Evolutionary conservation across 805 yeast genomes (phyloP).

Genomic region (Peterozyma xylosa): DNA sequence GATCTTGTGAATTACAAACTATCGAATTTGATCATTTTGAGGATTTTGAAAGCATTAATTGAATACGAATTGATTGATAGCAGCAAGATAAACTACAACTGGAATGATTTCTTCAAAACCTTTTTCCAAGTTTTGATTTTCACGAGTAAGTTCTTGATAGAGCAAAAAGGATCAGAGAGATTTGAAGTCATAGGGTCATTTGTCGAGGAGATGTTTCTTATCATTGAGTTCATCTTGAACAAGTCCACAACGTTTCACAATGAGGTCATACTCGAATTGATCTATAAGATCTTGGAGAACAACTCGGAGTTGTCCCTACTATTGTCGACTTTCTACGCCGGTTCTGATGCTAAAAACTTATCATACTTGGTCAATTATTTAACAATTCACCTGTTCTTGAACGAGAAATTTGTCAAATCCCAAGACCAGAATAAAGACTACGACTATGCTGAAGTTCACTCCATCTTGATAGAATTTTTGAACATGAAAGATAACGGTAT

Average conservation of each 20-base stretch:
- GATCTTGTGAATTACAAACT: slow-evolving; percentile 23
- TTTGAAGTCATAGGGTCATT: slow-evolving; percentile 11
- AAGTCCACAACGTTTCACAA: slow-evolving; percentile 7
- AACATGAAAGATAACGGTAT: too few species aligned
- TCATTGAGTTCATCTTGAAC: slow-evolving; percentile 14
- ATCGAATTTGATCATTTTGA: slow-evolving; percentile 20
- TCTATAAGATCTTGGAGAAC: slow-evolving; percentile 6
- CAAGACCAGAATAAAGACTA: too few species aligned
- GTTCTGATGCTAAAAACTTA: too few species aligned
- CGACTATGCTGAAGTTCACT: too few species aligned
- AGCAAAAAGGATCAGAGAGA: slow-evolving; percentile 7
- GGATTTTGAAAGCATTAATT: slow-evolving; percentile 12
- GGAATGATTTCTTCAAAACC: slow-evolving; percentile 27
- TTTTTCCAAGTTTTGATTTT: slow-evolving; percentile 23
- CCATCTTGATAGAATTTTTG: too few species aligned
- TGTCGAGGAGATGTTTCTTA: slow-evolving; percentile 19
- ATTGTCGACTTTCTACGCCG: too few species aligned
- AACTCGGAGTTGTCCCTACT: neutral
- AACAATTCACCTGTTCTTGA: too few species aligned
- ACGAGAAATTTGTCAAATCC: too few species aligned
- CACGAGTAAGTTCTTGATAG: slow-evolving; percentile 12
- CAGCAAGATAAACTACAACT: slow-evolving; percentile 16
- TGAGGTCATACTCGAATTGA: slow-evolving; percentile 1
- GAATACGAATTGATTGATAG: slow-evolving; percentile 6
- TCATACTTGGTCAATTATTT: too few species aligned